Conservation (phyloP, 805 yeast genomes). For the Dipodascus albidus region DNA sequence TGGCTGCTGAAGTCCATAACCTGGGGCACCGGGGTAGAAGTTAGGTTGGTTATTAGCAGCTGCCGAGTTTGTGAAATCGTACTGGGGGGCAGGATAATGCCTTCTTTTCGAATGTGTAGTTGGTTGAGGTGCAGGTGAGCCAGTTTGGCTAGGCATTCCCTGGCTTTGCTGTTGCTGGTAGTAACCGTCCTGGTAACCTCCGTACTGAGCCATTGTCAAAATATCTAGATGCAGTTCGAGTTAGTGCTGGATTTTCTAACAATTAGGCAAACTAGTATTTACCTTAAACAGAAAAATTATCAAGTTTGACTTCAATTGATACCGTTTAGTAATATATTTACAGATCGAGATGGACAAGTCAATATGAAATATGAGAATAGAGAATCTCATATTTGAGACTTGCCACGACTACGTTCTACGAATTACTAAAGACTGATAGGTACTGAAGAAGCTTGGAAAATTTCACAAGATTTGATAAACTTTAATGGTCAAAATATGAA, state of each 20-base stretch:
- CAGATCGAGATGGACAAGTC: background rate
- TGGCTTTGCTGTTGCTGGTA: constrained; percentile 1
- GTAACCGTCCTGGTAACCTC: background rate
- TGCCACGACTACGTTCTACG: constrained; percentile 1
- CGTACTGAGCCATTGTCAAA: background rate
- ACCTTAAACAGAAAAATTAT: too few relatives aligned
- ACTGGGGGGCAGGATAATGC: constrained; percentile 39
- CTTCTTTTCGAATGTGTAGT: constrained; percentile 31
- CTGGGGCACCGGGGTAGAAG: constrained; percentile 9
- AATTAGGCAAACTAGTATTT: background rate
- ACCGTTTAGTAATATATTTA: background rate
- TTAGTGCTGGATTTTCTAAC: background rate
- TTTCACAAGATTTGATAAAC: too few relatives aligned
- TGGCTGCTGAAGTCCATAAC: constrained; percentile 5
- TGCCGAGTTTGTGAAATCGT: constrained; percentile 23
- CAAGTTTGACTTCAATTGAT: background rate
- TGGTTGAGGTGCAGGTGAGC: background rate
- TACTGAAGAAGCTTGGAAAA: background rate
- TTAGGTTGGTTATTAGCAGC: constrained; percentile 17
- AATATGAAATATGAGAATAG: background rate
- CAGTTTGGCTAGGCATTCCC: background rate
- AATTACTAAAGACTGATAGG: background rate
- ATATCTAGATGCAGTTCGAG: background rate
- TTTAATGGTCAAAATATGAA: too few relatives aligned
- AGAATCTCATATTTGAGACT: background rate